Base-by-base conservation (phyloP, 1,139 yeast species). In the Taphrina pruni region DNA sequence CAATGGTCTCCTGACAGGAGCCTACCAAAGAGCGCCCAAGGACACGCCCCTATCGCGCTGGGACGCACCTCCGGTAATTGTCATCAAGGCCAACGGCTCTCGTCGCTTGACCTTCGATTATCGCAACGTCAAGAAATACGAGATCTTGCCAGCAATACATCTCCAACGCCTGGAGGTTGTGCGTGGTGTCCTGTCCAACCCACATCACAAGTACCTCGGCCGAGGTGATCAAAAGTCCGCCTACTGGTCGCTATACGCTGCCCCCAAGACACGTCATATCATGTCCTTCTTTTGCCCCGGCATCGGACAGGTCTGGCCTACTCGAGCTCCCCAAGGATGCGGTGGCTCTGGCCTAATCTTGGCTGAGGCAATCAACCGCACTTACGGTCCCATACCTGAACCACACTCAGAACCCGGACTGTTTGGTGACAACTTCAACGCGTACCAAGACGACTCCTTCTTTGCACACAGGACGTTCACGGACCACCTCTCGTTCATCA, bases 11-110 rank as follows among this genome's bases (percentile, higher is more conserved):
- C 20, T 17, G 6, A 7, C 20, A 17, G 51, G 51, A 20, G 8
- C 8, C 51, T 46, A 17, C 51, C 6, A 46, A 20, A 7, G 20
- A 7, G 8, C 8, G 6, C 26, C 20, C 26, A 6, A 7, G 8
- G 51, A 46, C 51, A 14, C 7, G 51, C 51, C 51, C 20, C 51
- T 46, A 7, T 7, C 11, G 8, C 11, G 8, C 8, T 46, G 51
- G 51, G 51, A 46, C 26, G 20, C 51, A 6, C 51, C 51, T 46
- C 51, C 51, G 6, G 51, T 46, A 7, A 46, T 46, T 46, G 51
- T 46, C 26, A 46, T 20, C 51, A 46, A 46, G 51, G 20, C 51
- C 51, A 20, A 46, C 26, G 51, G 51, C 14, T 46, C 51, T 7
- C 7, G 14, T 7, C 8, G 51, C 20, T 20, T 46, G 8, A 46